Evolutionary conservation across 495 filamentous ascomycete species (phyloP).

Genomic region (Penicillium subrubescens): DNA sequence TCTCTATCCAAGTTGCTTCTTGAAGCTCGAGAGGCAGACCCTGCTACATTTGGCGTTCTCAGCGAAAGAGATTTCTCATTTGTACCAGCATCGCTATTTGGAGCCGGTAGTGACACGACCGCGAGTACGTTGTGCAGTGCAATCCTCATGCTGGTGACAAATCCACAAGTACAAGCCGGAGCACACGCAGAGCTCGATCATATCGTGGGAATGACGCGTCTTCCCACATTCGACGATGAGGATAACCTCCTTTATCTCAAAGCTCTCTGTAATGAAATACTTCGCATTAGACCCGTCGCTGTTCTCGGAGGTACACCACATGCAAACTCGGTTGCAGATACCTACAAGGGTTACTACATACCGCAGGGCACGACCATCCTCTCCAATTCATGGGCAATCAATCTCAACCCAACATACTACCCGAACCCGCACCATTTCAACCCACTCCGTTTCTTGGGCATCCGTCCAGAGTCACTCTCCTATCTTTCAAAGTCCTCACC

Average conservation of each 20-base stretch:
- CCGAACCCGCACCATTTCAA: slow-evolving; percentile 43
- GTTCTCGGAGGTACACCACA: slow-evolving; percentile 55
- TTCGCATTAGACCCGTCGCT: slow-evolving; percentile 37
- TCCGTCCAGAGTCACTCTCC: background rate
- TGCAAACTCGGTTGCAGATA: slow-evolving; percentile 50
- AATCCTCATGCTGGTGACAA: slow-evolving; percentile 57
- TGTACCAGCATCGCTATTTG: slow-evolving; percentile 47
- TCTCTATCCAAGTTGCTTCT: slow-evolving; percentile 38
- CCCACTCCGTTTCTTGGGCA: slow-evolving; percentile 46
- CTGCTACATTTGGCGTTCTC: slow-evolving; percentile 32
- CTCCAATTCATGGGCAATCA: slow-evolving; percentile 48
- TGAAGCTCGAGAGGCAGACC: slow-evolving; percentile 37
- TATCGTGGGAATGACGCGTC: slow-evolving; percentile 16
- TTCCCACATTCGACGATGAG: slow-evolving; percentile 22
- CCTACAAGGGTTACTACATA: slow-evolving; percentile 50
- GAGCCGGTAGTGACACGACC: slow-evolving; percentile 67
- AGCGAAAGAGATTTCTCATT: slow-evolving; percentile 48
- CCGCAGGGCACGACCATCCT: slow-evolving; percentile 47
- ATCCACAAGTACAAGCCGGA: slow-evolving; percentile 42
- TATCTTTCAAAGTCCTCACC: slow-evolving; percentile 13
- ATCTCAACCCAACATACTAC: slow-evolving; percentile 42
- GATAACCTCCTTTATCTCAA: slow-evolving; percentile 35
- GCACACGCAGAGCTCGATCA: slow-evolving; percentile 51
- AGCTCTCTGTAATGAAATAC: slow-evolving; percentile 36
- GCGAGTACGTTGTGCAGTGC: slow-evolving; percentile 61